phyloP scores from a whole-genome alignment of 1,284 basidiomycete genomes.

The Porphyrellus sp. region DNA sequence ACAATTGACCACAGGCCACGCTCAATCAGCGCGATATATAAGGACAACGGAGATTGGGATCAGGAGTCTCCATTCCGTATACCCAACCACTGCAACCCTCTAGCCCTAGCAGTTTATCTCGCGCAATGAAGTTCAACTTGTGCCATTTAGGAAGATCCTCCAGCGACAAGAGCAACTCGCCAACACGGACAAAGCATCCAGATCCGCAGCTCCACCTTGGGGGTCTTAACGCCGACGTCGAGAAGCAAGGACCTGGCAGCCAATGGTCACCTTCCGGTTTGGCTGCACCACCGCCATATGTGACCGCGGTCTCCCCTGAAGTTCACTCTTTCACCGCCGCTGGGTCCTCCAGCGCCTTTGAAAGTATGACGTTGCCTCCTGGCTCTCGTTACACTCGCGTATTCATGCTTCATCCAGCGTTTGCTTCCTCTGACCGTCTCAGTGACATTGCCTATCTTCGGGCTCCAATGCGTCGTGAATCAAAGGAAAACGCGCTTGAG shows the following conservation, averaged over 20 bases:
- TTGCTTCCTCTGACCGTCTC: conserved; percentile 16
- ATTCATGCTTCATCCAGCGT: conserved; percentile 25
- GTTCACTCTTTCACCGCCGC: conserved; percentile 9
- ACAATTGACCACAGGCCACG: no score
- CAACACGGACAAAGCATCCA: conserved; percentile 10
- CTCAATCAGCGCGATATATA: no score
- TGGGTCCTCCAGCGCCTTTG: conserved; percentile 4
- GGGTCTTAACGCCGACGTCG: background rate
- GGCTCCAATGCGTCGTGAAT: conserved; percentile 28
- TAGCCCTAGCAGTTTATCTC: background rate
- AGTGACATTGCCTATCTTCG: conserved; percentile 25
- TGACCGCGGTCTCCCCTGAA: conserved; percentile 1
- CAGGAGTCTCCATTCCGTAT: background rate
- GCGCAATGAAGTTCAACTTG: conserved; percentile 5
- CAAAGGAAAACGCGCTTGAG: conserved; percentile 42
- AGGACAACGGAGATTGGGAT: background rate
- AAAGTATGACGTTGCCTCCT: conserved; percentile 21
- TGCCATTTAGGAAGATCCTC: conserved; percentile 5
- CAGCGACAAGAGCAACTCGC: conserved; percentile 9
- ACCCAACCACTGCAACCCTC: background rate
- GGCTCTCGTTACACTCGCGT: conserved; percentile 22
- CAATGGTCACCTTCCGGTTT: conserved; percentile 4
- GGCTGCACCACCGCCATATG: conserved; percentile 24
- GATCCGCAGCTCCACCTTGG: conserved; percentile 8
- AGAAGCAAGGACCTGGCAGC: conserved; percentile 4